Base-by-base conservation (phyloP, 352 stramenopile genomes). In the Phytophthora europaea region DNA sequence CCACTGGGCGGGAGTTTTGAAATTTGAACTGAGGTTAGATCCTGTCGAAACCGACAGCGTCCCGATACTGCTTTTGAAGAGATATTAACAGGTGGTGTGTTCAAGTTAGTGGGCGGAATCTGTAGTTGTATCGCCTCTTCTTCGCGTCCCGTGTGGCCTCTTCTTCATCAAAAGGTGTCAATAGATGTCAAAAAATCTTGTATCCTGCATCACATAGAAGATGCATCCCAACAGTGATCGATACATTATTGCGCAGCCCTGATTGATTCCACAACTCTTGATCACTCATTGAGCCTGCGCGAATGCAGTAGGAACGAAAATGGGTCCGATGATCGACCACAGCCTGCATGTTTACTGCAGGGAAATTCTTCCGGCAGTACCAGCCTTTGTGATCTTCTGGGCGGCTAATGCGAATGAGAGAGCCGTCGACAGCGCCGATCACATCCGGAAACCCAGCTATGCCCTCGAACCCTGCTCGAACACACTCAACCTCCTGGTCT, bases 251-350 rank as follows among this genome's bases (percentile, higher is more conserved):
- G 3, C 60, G 47, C 33, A 66, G 20, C 31, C 47, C 48, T 1
- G 60, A 67, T 22, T 58, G 48, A 53, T 60, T 67, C 50, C 60
- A 67, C 34, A 60, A 20, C 15, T 51, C n/a, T 43, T 67, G 61
- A 15, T 59, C 61, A 18, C 60, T 67, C 40, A 57, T 74, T 23
- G 67, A 74, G 38, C 59, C 66, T n/a, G 33, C 53, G 6, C 28
- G 38, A 33, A 63, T 61, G 6, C 51, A 61, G 20, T 61, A 53
- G 7, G 36, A 18, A 43, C 36, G 36, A 10, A 43, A 43, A 12
- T 18, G 3, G 5, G 36, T 43, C 36, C 36, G 36, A 43, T 43
- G 36, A 6, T 43, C 36, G 4, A 43, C 36, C 36, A 43, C 7
- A 16, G 9, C 36, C 36, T 43, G 36, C 9, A 43, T 43, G 36